phyloP scores from a whole-genome alignment of 768 basidiomycete species.

The Antrodiella citrinella region DNA sequence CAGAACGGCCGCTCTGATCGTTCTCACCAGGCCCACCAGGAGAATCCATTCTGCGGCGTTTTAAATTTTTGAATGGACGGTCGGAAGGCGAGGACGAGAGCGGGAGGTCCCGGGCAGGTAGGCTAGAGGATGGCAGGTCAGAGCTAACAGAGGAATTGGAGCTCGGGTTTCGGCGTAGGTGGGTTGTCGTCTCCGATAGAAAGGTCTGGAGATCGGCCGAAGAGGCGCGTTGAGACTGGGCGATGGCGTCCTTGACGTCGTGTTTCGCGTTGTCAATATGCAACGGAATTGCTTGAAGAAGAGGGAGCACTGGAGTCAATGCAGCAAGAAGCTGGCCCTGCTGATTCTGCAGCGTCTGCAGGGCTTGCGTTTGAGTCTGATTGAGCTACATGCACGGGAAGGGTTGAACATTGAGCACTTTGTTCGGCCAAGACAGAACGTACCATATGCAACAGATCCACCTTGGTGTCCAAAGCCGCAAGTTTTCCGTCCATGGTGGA shows the following conservation, averaged over 20 bases:
- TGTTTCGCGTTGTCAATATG: slow-evolving; percentile 37
- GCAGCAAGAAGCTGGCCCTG: slow-evolving; percentile 47
- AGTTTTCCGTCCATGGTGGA: slow-evolving; percentile 9
- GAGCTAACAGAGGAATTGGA: too few species aligned
- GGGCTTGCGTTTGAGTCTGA: slow-evolving; percentile 37
- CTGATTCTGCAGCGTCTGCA: slow-evolving; percentile 57
- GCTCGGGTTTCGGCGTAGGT: neutral
- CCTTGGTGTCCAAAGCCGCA: slow-evolving; percentile 17
- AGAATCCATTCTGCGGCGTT: neutral
- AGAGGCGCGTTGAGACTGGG: slow-evolving; percentile 2
- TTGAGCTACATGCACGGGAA: slow-evolving; percentile 18
- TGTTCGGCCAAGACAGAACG: too few species aligned
- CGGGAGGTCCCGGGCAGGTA: neutral
- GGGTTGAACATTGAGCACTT: too few species aligned
- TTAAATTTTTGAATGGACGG: neutral
- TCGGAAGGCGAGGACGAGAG: neutral
- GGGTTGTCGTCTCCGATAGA: neutral
- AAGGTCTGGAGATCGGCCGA: neutral
- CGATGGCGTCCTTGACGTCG: slow-evolving; percentile 18
- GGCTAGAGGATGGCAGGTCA: too few species aligned
- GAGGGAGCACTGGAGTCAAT: slow-evolving; percentile 51
- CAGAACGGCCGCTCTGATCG: too few species aligned
- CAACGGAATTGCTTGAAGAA: slow-evolving; percentile 49
- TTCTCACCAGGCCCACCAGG: neutral
- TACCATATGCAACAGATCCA: slow-evolving; percentile 18